phyloP scores from a whole-genome alignment of 129 eudicot species.

The Escallonia herrerae region DNA sequence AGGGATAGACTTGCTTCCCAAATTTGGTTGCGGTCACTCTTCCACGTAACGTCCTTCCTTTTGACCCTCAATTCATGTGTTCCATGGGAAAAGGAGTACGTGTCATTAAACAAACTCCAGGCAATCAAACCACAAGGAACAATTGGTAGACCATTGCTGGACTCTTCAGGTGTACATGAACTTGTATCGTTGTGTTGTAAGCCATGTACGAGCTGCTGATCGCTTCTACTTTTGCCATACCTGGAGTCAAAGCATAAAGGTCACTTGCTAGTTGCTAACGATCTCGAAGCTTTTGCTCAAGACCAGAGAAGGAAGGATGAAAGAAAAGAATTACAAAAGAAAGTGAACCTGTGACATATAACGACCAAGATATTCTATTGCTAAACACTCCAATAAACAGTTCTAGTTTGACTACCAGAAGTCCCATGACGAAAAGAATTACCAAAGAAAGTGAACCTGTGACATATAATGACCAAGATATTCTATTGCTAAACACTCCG shows the following conservation, averaged over 20 bases:
- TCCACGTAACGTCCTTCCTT: constrained; percentile 77
- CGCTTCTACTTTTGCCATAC: constrained; percentile 77
- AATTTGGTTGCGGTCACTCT: constrained; percentile 81
- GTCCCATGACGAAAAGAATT: no score
- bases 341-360: no score
- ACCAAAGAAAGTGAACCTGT: no score
- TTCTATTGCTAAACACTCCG: no score
- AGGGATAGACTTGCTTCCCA: constrained; percentile 70
- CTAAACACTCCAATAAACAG: no score
- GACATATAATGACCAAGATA: no score
- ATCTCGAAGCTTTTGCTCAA: neutral
- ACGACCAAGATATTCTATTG: no score
- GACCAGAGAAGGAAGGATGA: no score
- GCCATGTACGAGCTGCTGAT: constrained; percentile 70
- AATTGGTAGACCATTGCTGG: constrained; percentile 55
- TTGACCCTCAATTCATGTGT: constrained; percentile 37
- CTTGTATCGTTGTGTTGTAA: constrained; percentile 43
- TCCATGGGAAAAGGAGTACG: constrained; percentile 63
- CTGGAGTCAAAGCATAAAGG: constrained; percentile 29
- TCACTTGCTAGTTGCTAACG: neutral
- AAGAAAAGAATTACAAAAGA: no score
- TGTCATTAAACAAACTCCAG: constrained; percentile 91
- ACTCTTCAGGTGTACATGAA: constrained; percentile 62
- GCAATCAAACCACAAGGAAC: constrained; percentile 94
- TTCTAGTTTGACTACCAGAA: no score